These are phyloP conservation scores for Xerocomus spinulosus DNA, from an alignment of 768 basidiomycete genomes.

Conservation along the genomic window DNA sequence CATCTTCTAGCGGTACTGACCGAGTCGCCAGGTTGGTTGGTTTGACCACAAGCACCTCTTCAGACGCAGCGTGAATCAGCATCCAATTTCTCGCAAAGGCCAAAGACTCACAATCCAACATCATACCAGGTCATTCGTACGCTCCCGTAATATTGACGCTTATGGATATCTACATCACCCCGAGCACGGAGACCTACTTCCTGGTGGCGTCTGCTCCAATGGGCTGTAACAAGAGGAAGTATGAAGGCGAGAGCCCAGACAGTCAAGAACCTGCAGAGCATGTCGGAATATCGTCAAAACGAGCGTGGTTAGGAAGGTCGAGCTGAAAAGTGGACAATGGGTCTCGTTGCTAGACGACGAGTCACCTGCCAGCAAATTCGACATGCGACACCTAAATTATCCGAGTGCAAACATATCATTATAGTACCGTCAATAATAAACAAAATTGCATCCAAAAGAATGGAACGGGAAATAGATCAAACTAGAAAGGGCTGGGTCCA, in stretches of 20 bases:
- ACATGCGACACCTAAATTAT: conserved; percentile 2
- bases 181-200: conserved; percentile 46
- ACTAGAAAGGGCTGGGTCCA: conserved; percentile 17
- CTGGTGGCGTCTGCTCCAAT: conserved; percentile 39
- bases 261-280: conserved; percentile 23
- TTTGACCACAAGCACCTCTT: conserved; percentile 55
- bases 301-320: conserved; percentile 21
- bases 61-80: conserved; percentile 7
- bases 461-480: conserved; percentile 25
- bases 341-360: conserved; percentile 18
- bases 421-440: conserved; percentile 6
- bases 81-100: background rate
- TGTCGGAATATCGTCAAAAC: conserved; percentile 15
- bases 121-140: conserved; percentile 55
- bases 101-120: conserved; percentile 43
- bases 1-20: conserved; percentile 30
- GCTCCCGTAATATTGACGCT: conserved; percentile 31
- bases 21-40: conserved; percentile 38
- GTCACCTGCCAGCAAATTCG: background rate
- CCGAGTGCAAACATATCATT: background rate
- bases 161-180: conserved; percentile 38
- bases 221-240: conserved; percentile 33
- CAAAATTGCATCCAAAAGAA: conserved; percentile 11
- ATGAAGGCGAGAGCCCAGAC: conserved; percentile 33
- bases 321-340: too few relatives aligned